Evolutionary conservation across 2,329 filamentous ascomycete genomes (phyloP).

Genomic region (Tympanopsis confertula): DNA sequence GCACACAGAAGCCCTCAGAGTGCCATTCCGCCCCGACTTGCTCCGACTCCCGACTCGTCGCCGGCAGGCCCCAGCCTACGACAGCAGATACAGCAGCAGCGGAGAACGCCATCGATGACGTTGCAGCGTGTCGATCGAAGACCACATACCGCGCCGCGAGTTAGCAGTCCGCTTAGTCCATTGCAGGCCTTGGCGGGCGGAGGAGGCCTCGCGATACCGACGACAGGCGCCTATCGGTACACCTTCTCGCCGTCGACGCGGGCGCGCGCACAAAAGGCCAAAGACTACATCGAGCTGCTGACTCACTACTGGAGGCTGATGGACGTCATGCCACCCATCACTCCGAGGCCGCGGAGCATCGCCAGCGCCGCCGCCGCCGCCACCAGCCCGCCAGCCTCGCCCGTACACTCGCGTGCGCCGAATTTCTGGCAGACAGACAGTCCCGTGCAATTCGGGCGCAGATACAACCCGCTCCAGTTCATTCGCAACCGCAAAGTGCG

Average conservation of each 20-base stretch:
- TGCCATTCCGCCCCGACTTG: constrained; percentile 35
- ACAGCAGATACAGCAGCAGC: constrained; percentile 63
- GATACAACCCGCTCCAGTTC: constrained; percentile 85
- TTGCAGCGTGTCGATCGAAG: constrained; percentile 42
- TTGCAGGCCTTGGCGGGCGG: constrained; percentile 23
- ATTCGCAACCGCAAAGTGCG: constrained; percentile 82
- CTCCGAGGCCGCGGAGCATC: constrained; percentile 28
- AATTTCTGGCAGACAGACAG: constrained; percentile 20
- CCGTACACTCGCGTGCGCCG: constrained; percentile 20
- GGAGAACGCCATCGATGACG: constrained; percentile 46
- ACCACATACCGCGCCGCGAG: neutral
- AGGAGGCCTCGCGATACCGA: neutral
- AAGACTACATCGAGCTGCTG: constrained; percentile 73
- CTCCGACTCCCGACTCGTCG: constrained; percentile 36
- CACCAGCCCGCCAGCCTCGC: constrained; percentile 13
- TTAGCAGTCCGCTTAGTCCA: constrained; percentile 22
- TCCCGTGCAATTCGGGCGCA: constrained; percentile 41
- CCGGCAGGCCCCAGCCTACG: constrained; percentile 46
- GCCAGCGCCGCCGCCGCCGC: constrained; percentile 15
- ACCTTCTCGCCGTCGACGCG: constrained; percentile 71
- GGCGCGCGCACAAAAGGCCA: constrained; percentile 72
- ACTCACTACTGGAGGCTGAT: constrained; percentile 73
- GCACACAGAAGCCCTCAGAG: constrained; percentile 42
- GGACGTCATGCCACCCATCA: constrained; percentile 65
- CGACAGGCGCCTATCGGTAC: constrained; percentile 35